Conservation (phyloP, 345 rosid genomes). For the Capsella bursapastoris region DNA sequence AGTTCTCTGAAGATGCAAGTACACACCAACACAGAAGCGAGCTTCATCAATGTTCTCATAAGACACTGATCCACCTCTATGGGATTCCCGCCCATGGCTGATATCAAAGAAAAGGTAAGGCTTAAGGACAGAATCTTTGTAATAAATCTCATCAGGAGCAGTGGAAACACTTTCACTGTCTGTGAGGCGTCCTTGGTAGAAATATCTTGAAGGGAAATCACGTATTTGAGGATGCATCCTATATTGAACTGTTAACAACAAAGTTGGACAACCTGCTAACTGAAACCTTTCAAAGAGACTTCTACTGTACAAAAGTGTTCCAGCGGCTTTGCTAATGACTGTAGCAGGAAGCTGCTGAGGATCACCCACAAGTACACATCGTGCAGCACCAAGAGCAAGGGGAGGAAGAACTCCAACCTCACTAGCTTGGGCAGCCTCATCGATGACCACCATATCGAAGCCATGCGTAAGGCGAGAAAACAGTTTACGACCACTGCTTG, state of each 20-base stretch:
- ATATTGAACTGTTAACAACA: conserved; percentile 93
- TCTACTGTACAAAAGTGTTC: conserved; percentile 91
- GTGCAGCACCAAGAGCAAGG: conserved; percentile 91
- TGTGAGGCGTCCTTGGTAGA: conserved; percentile 94
- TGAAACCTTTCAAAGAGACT: conserved; percentile 99
- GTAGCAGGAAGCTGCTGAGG: conserved; percentile 99
- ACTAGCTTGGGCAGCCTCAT: conserved; percentile 99
- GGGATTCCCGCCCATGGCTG: conserved; percentile 96
- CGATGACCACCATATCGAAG: conserved; percentile 99
- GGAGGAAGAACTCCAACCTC: conserved; percentile 98
- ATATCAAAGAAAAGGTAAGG: conserved; percentile 89
- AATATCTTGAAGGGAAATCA: conserved; percentile 95
- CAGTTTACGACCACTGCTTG: conserved; percentile 97
- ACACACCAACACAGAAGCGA: conserved; percentile 83
- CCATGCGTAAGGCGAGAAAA: conserved; percentile 98
- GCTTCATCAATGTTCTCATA: conserved; percentile 96
- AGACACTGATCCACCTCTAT: conserved; percentile 95
- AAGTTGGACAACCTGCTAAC: conserved; percentile 95
- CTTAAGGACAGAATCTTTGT: conserved; percentile 83
- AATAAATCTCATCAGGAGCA: conserved; percentile 84
- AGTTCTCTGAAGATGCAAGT: conserved; percentile 87
- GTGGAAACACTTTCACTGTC: conserved; percentile 86
- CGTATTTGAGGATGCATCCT: conserved; percentile 98
- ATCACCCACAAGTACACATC: conserved; percentile 99
- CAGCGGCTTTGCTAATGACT: conserved; percentile 98